phyloP scores from a whole-genome alignment of 2,329 filamentous ascomycete species.

The Colletotrichum sp. region DNA sequence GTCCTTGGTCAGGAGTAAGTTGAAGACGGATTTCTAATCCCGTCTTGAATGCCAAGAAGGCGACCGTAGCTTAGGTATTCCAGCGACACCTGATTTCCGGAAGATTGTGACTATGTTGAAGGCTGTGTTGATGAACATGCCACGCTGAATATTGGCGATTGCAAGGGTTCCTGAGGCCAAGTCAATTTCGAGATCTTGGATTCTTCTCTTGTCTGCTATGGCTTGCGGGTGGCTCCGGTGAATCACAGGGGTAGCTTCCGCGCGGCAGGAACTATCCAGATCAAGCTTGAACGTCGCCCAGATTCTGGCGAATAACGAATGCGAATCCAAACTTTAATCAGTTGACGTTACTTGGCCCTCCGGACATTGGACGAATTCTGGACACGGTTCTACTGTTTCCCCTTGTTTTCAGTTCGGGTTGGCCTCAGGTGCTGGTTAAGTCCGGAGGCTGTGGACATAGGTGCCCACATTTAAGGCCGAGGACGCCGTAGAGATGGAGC shows the following conservation, averaged over 20 bases:
- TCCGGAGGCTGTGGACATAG: background rate
- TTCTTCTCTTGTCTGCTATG: accelerated
- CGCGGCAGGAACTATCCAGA: background rate
- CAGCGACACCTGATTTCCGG: background rate
- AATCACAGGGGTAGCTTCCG: background rate
- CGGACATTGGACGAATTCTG: background rate
- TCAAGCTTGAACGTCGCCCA: background rate
- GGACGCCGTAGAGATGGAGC: background rate
- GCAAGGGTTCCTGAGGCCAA: background rate
- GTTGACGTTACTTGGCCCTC: background rate
- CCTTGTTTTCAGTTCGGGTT: background rate
- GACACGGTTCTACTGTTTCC: background rate
- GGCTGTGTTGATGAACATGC: background rate
- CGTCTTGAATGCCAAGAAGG: background rate
- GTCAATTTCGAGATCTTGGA: background rate
- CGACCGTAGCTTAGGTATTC: background rate
- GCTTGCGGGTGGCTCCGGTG: background rate
- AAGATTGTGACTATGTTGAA: background rate
- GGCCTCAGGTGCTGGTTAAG: background rate
- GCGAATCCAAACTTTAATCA: accelerated
- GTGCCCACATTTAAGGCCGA: background rate
- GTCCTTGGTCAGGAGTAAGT: background rate
- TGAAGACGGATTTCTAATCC: background rate
- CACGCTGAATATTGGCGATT: background rate
- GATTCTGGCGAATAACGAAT: background rate